Conservation (phyloP, 495 filamentous ascomycete genomes). For the Neurospora pannonica region DNA sequence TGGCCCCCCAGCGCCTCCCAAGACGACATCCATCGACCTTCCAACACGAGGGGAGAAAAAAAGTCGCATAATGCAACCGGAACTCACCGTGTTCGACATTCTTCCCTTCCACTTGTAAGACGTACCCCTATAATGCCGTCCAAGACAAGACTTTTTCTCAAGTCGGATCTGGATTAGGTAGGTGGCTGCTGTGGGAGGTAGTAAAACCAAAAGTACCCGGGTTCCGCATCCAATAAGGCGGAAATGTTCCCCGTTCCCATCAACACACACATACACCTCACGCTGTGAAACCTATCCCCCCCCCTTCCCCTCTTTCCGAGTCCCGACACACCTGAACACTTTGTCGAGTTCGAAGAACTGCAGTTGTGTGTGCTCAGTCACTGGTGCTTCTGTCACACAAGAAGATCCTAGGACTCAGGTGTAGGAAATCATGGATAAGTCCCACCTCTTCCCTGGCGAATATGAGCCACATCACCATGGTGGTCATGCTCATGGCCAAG, state of each 20-base stretch:
- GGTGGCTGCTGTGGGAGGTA: not conserved
- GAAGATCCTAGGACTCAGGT: not conserved
- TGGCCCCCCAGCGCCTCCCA: not conserved
- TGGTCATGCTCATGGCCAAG: not conserved
- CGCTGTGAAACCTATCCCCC: not conserved
- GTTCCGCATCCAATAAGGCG: not conserved
- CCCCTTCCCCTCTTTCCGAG: not conserved
- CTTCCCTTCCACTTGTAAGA: not conserved
- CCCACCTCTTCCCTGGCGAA: slow-evolving; percentile 12
- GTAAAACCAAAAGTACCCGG: not conserved
- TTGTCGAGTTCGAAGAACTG: not conserved
- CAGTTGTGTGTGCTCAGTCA: not conserved
- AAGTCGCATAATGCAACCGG: not conserved
- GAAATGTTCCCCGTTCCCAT: not conserved
- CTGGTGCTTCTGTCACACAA: not conserved
- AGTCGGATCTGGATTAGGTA: not conserved
- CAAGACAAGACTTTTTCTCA: not conserved
- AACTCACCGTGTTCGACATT: not conserved
- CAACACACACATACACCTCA: not conserved
- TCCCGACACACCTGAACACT: not conserved
- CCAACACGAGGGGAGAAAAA: not conserved
- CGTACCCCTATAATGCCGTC: not conserved
- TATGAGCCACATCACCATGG: not conserved
- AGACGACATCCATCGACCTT: not conserved
- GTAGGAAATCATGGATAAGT: slow-evolving; percentile 13